These are phyloP conservation scores for Mycena rebaudengoi DNA, from an alignment of 768 basidiomycete genomes.

Conservation along the genomic window DNA sequence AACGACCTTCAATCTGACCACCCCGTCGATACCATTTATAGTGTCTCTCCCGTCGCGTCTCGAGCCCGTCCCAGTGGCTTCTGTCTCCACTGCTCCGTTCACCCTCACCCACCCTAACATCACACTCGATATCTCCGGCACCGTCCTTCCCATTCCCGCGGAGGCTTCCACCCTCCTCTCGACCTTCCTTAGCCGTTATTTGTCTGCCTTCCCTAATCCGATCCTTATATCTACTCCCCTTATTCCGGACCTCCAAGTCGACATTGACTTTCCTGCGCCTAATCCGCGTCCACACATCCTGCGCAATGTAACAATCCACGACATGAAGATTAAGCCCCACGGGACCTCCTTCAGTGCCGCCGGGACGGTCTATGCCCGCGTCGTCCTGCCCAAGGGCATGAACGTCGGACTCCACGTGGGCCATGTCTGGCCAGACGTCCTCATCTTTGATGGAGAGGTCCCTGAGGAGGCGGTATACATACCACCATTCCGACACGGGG, in stretches of 20 bases:
- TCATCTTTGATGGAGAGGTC: conserved; percentile 79
- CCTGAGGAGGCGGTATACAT: conserved; percentile 40
- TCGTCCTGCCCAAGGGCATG: conserved; percentile 77
- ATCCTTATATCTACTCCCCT: conserved; percentile 67
- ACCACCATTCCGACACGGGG: background rate
- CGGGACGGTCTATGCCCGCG: conserved; percentile 69
- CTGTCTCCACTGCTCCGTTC: conserved; percentile 64
- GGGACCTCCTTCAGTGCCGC: conserved; percentile 67
- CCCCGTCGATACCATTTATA: conserved; percentile 69
- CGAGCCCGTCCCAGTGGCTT: conserved; percentile 55
- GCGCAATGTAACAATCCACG: conserved; percentile 73
- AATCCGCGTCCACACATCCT: conserved; percentile 70
- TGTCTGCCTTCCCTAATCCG: conserved; percentile 63
- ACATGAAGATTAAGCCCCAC: conserved; percentile 74
- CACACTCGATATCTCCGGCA: conserved; percentile 64
- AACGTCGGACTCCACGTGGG: conserved; percentile 69
- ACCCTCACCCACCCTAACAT: conserved; percentile 73
- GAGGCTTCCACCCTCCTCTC: conserved; percentile 57
- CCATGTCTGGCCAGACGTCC: conserved; percentile 75
- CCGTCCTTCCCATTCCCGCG: conserved; percentile 59
- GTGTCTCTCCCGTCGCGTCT: conserved; percentile 56
- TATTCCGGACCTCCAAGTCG: conserved; percentile 55
- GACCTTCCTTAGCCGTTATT: conserved; percentile 68
- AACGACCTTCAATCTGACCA: conserved; percentile 53
- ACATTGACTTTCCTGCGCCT: conserved; percentile 72